Evolutionary conservation across 2,329 filamentous ascomycete species (phyloP), one percentile per base, ranked within the genome.

Genomic region (Exophiala alcalophila): DNA sequence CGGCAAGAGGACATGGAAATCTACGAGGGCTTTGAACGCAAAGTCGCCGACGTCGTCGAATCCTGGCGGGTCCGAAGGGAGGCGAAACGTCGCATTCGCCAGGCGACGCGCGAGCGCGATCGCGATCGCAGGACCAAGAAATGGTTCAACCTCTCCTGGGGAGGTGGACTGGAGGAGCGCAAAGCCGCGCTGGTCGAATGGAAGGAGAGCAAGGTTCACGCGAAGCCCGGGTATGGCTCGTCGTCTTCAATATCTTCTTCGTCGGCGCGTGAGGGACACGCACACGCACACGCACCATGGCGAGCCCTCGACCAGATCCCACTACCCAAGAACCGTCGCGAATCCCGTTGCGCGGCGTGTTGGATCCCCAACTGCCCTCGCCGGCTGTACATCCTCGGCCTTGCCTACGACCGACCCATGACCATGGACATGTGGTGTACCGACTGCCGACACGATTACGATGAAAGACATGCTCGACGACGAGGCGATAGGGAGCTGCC

Each of bases 11-110:
- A 49, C 21, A 24, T 23, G 16, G 37, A 40, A 9, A 40, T 36
- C n/a, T 24, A 24, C 14, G 42, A 41, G 18, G 39, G 33, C 1
- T 25, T 41, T 5, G 29, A 38, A 14, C 37, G 48, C 19, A 48
- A 47, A 29, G 37, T 56, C 33, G 43, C 50, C 16, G 43, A 49
- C 25, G 45, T 49, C 35, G 26, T 54, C n/a, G 50, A 57, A 12
- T 27, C 49, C 4, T 50, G 50, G 27, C 43, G 43, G 6, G 45
- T 47, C 9, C 38, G 44, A 9, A 52, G 40, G 31, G 49, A 54
- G 21, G 30, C 24, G 11, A 44, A 41, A n/a, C 28, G 34, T 21
- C 24, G 44, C 24, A 21, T 31, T 21, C 40, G 31, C 12, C 24
- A 33, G 15, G 34, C 41, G 6, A 20, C 16, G 15, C 30, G 40